Evolutionary conservation across 352 stramenopile species (phyloP).

Genomic region (Pythium utonaiense): DNA sequence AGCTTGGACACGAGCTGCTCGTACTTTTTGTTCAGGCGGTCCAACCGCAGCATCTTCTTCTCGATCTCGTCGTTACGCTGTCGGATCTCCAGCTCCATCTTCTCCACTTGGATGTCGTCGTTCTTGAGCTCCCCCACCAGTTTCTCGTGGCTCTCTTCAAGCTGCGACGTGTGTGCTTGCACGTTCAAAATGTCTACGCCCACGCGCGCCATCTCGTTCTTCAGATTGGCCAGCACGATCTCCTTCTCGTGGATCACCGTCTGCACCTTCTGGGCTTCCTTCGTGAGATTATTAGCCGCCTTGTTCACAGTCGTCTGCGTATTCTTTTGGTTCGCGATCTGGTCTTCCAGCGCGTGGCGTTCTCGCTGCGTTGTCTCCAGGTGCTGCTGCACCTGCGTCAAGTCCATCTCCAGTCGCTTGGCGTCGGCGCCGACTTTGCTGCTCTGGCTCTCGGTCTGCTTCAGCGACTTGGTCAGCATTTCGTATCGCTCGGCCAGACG

Average conservation of each 20-base stretch:
- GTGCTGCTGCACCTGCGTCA: constrained; percentile 60
- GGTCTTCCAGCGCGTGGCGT: constrained; percentile 84
- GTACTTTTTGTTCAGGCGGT: constrained; percentile 94
- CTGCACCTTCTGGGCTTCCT: constrained; percentile 72
- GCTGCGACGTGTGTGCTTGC: constrained; percentile 82
- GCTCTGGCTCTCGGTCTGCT: constrained; percentile 84
- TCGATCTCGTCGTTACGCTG: constrained; percentile 95
- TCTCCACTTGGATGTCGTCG: constrained; percentile 88
- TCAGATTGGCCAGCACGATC: constrained; percentile 79
- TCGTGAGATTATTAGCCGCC: constrained; percentile 88
- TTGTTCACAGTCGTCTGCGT: constrained; percentile 90
- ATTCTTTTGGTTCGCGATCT: constrained; percentile 78
- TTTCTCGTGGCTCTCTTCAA: constrained; percentile 81
- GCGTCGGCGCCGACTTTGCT: constrained; percentile 50
- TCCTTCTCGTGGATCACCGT: constrained; percentile 85
- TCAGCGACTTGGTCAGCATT: constrained; percentile 85
- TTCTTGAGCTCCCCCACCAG: constrained; percentile 80
- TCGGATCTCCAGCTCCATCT: constrained; percentile 91
- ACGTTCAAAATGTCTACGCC: constrained; percentile 92
- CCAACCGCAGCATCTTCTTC: constrained; percentile 93
- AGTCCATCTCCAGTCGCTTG: constrained; percentile 74
- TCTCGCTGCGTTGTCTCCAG: constrained; percentile 87
- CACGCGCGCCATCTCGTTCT: constrained; percentile 93
- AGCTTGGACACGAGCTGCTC: constrained; percentile 88
- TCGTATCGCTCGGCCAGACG: constrained; percentile 78